Percentiles rank a stretch among this genome's conserved stretches.
Evolutionary conservation across 2,329 filamentous ascomycete species (phyloP).

Genomic region (Fragosphaeria purpurea): DNA sequence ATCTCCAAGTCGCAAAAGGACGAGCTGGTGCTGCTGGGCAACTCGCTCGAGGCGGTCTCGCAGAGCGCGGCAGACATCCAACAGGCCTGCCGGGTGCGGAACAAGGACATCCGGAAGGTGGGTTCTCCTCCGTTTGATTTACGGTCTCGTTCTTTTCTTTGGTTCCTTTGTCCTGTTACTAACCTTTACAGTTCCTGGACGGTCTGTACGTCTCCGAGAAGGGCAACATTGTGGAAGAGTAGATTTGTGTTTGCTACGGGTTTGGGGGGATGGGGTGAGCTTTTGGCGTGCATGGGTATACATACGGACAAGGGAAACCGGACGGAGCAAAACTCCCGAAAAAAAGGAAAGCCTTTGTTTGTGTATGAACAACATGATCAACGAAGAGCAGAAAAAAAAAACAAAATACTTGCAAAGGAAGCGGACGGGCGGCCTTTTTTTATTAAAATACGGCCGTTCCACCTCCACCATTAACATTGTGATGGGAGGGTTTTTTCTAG

Average conservation of each 20-base stretch:
- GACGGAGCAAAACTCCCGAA: too few relatives aligned
- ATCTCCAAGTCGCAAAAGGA: conserved; percentile 92
- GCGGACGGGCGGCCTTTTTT: too few relatives aligned
- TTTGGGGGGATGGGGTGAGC: neutral
- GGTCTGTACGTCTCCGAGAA: conserved; percentile 99
- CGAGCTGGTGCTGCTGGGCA: conserved; percentile 85
- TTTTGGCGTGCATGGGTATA: too few relatives aligned
- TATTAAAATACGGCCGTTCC: too few relatives aligned
- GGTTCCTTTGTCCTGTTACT: conserved; percentile 12
- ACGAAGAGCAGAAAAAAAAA: too few relatives aligned
- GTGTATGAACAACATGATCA: too few relatives aligned
- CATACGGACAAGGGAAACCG: too few relatives aligned
- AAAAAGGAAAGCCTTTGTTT: too few relatives aligned
- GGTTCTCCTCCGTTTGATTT: neutral
- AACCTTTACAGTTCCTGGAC: conserved; percentile 74
- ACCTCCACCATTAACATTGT: too few relatives aligned
- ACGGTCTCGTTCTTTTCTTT: neutral
- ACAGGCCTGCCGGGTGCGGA: conserved; percentile 98
- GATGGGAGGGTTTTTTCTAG: too few relatives aligned
- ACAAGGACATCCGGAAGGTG: conserved; percentile 99
- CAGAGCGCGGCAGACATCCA: conserved; percentile 98
- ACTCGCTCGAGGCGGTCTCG: conserved; percentile 94
- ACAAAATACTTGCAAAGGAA: too few relatives aligned
- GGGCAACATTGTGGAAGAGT: conserved; percentile 78
- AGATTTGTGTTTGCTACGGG: conserved; percentile 15